phyloP scores from a whole-genome alignment of 371 early-diverging fungal genomes.

The Mortierella sp. region DNA sequence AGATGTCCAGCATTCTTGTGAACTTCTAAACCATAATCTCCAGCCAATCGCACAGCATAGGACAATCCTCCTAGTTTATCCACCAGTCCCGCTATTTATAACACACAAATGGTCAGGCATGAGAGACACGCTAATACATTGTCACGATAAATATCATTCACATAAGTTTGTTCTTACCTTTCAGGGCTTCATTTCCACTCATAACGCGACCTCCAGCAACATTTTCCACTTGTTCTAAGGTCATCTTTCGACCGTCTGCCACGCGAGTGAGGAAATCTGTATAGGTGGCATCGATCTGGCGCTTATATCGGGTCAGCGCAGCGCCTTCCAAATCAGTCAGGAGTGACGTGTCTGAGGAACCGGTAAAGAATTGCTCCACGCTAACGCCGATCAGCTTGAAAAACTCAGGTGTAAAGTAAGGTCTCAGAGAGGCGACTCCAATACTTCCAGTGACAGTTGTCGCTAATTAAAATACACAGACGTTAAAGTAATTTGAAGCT shows the following conservation, averaged over 20 bases:
- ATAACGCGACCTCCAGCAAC: conserved; percentile 71
- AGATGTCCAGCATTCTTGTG: conserved; percentile 38
- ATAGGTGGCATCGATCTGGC: conserved; percentile 59
- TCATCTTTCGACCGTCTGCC: conserved; percentile 60
- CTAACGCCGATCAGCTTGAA: conserved; percentile 64
- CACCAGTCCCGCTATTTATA: conserved; percentile 58
- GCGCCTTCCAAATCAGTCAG: conserved; percentile 58
- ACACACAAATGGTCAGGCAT: neutral
- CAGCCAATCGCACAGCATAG: conserved; percentile 56
- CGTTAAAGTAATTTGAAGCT: too few relatives aligned
- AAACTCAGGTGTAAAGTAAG: conserved; percentile 59
- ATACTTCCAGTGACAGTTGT: conserved; percentile 75
- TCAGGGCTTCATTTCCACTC: conserved; percentile 63
- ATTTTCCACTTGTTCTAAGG: conserved; percentile 58
- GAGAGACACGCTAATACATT: neutral
- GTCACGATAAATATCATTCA: neutral
- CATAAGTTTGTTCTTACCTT: conserved; percentile 17
- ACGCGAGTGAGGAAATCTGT: conserved; percentile 63
- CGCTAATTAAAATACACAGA: too few relatives aligned
- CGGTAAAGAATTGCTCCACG: conserved; percentile 62
- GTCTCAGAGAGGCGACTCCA: conserved; percentile 66
- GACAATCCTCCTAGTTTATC: conserved; percentile 63
- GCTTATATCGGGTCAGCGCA: conserved; percentile 57
- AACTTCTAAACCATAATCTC: conserved; percentile 54
- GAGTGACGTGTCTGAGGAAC: conserved; percentile 57